Percentiles rank a stretch among this genome's conserved stretches.
Evolutionary conservation across 106 monocot genomes (phyloP).

Genomic region (Hemerocallis citrina): DNA sequence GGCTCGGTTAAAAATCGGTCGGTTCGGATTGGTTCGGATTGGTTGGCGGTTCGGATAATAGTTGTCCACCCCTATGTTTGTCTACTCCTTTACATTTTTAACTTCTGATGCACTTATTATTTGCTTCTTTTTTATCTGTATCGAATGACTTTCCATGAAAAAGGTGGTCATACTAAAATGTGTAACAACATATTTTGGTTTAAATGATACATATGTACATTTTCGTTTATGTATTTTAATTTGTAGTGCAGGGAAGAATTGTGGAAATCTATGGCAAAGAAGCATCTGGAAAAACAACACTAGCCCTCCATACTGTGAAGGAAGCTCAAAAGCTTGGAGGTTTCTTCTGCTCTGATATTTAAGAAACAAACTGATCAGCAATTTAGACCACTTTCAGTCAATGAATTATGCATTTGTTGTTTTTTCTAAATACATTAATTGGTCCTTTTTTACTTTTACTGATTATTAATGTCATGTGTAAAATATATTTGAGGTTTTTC

Average conservation of each 20-base stretch:
- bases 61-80: no score
- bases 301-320: slow-evolving; percentile 88
- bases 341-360: slow-evolving; percentile 6
- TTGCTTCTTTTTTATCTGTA: no score
- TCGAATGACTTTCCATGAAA: not conserved
- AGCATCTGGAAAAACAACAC: slow-evolving; percentile 92
- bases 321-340: slow-evolving; percentile 95
- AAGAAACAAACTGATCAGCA: not conserved
- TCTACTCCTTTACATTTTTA: no score
- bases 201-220: not conserved
- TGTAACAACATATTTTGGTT: not conserved
- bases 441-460: no score
- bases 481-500: no score
- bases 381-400: not conserved
- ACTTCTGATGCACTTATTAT: no score
- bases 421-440: no score
- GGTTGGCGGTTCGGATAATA: no score
- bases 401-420: not conserved
- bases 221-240: not conserved
- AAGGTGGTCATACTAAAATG: not conserved
- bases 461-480: no score
- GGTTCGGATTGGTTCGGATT: no score
- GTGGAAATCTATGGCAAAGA: slow-evolving; percentile 91
- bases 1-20: no score
- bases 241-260: slow-evolving; percentile 77